These are phyloP conservation scores for Stellera chamaejasme DNA, from an alignment of 345 rosid species.

Conservation along the genomic window DNA sequence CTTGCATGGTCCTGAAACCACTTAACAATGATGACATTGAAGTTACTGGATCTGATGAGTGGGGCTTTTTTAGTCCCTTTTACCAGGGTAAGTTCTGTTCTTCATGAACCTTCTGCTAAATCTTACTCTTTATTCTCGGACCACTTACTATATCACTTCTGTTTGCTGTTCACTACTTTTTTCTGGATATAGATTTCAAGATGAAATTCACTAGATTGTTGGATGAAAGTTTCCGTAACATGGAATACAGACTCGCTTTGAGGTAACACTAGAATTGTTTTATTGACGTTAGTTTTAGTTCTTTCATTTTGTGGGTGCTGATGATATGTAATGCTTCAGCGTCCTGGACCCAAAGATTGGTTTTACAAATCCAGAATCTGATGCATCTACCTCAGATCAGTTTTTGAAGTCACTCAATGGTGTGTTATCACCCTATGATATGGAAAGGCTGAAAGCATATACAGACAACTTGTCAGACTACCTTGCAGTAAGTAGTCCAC, in stretches of 20 bases:
- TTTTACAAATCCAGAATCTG: constrained; percentile 32
- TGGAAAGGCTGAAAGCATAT: constrained; percentile 64
- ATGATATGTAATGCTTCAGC: constrained; percentile 35
- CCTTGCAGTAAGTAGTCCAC: constrained; percentile 44
- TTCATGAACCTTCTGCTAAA: constrained; percentile 1
- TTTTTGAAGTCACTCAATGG: constrained; percentile 38
- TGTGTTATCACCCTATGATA: constrained; percentile 50
- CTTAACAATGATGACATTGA: constrained; percentile 59
- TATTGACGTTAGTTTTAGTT: constrained; percentile 4
- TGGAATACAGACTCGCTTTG: constrained; percentile 95
- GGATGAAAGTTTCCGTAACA: constrained; percentile 42
- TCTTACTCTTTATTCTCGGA: constrained; percentile 3
- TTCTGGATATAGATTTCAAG: constrained; percentile 56
- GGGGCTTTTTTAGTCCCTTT: constrained; percentile 91
- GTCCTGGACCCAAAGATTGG: constrained; percentile 80
- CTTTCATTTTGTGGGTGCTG: constrained; percentile 7
- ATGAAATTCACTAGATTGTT: constrained; percentile 54
- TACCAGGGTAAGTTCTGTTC: constrained; percentile 50
- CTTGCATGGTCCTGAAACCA: constrained; percentile 86
- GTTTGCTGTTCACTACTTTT: constrained; percentile 1
- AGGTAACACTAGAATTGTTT: constrained; percentile 37
- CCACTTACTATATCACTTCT: too few species aligned
- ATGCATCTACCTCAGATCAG: constrained; percentile 33
- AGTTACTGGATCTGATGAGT: constrained; percentile 49
- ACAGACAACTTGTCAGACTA: constrained; percentile 59